phyloP scores from a whole-genome alignment of 2,329 filamentous ascomycete genomes.

The Chrysoporthe puriensis region DNA sequence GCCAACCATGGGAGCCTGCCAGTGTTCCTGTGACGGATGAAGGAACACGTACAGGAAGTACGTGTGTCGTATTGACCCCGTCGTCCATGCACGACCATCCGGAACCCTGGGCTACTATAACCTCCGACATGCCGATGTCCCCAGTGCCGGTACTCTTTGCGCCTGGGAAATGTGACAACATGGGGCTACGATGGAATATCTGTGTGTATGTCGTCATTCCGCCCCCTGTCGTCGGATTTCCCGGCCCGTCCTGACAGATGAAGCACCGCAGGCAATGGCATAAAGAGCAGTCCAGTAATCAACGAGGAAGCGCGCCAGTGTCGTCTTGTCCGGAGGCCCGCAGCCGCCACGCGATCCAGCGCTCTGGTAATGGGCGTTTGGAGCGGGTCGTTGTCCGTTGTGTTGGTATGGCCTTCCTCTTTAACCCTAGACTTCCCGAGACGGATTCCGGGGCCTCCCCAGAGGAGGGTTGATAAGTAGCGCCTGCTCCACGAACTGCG shows the following conservation, averaged over 20 bases:
- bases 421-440: constrained; percentile 19
- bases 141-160: not conserved
- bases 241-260: not conserved
- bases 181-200: not conserved
- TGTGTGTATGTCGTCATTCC: constrained; percentile 16
- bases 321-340: constrained; percentile 1
- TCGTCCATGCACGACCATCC: constrained; percentile 8
- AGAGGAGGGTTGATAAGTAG: not conserved
- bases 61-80: constrained; percentile 4
- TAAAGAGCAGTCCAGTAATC: not conserved
- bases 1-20: not conserved
- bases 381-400: constrained; percentile 15
- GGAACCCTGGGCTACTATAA: constrained; percentile 11
- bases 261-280: not conserved
- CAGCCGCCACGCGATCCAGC: constrained; percentile 3
- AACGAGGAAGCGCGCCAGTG: not conserved
- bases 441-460: not conserved
- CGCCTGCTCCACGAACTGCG: not conserved
- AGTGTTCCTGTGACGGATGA: not conserved
- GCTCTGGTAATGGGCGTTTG: constrained; percentile 11
- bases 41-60: constrained; percentile 12
- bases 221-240: constrained; percentile 2
- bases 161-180: not conserved
- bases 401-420: constrained; percentile 20
- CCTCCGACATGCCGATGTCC: constrained; percentile 25